These are phyloP conservation scores for Cadophora sp. DNA, from an alignment of 2,329 filamentous ascomycete genomes.

Conservation along the genomic window DNA sequence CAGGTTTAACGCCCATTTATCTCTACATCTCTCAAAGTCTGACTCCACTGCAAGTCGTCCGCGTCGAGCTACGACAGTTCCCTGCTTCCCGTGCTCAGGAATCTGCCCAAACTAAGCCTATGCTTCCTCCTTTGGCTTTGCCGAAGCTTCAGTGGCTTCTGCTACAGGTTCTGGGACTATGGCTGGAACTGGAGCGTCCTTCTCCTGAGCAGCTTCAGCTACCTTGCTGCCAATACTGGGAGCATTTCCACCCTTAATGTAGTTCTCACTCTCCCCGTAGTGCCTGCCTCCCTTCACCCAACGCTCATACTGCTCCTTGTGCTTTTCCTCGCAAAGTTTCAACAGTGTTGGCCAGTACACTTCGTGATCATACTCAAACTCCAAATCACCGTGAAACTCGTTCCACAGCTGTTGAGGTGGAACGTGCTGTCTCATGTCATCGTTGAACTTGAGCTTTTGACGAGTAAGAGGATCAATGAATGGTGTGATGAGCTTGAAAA, in stretches of 20 bases:
- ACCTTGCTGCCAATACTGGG: conserved; percentile 33
- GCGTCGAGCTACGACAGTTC: neutral
- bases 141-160: conserved; percentile 3
- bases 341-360: conserved; percentile 89
- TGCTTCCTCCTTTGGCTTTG: neutral
- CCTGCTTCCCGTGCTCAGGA: neutral
- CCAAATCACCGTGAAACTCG: conserved; percentile 74
- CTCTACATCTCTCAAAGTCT: neutral
- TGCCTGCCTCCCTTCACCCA: conserved; percentile 83
- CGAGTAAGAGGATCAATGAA: conserved; percentile 96
- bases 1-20: neutral
- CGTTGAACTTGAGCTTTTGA: conserved; percentile 97
- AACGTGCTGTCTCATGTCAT: conserved; percentile 83
- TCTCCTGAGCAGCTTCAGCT: conserved; percentile 1
- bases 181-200: neutral
- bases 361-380: conserved; percentile 91
- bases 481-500: conserved; percentile 94
- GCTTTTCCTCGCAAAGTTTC: conserved; percentile 70
- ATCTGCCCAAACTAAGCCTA: neutral
- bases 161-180: neutral
- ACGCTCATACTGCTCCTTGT: conserved; percentile 66
- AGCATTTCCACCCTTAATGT: conserved; percentile 70
- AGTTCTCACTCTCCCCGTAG: conserved; percentile 87
- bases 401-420: conserved; percentile 84
- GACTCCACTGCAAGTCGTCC: neutral